A percentile compares a stretch with the other conserved stretches of the same genome.
Evolutionary conservation across 345 rosid species (phyloP).

Genomic region (Syzygium jambos): DNA sequence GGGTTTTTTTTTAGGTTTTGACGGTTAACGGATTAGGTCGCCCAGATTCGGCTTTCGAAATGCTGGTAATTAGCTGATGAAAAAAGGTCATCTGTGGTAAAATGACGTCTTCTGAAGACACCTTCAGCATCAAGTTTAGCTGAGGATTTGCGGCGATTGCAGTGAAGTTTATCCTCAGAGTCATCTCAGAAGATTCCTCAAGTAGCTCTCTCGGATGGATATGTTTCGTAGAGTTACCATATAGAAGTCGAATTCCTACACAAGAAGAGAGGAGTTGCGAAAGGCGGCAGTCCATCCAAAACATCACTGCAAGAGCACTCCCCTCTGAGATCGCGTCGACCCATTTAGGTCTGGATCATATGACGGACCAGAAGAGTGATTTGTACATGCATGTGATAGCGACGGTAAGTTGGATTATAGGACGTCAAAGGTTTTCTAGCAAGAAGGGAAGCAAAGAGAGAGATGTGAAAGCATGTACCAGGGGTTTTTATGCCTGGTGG

Average conservation of each 20-base stretch:
- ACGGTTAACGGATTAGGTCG: rapidly evolving
- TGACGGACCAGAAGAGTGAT: background rate
- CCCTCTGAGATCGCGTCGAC: background rate
- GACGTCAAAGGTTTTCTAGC: background rate
- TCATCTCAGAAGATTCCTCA: background rate
- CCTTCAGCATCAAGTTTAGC: background rate
- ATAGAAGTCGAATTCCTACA: rapidly evolving
- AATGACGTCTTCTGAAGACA: background rate
- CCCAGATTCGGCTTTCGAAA: background rate
- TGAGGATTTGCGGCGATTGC: background rate
- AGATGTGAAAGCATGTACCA: background rate
- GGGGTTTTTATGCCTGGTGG: background rate
- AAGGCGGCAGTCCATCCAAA: rapidly evolving
- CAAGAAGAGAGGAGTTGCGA: background rate
- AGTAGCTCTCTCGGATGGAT: background rate
- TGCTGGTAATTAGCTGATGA: background rate
- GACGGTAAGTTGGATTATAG: background rate
- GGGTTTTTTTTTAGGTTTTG: background rate
- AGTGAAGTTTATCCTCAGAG: background rate
- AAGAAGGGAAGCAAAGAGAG: background rate
- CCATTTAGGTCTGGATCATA: background rate
- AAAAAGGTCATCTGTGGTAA: background rate
- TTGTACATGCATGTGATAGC: background rate
- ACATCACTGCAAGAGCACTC: background rate
- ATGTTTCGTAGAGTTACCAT: background rate